phyloP scores from a whole-genome alignment of 1,284 basidiomycete genomes.

The Wallemia mellicola region DNA sequence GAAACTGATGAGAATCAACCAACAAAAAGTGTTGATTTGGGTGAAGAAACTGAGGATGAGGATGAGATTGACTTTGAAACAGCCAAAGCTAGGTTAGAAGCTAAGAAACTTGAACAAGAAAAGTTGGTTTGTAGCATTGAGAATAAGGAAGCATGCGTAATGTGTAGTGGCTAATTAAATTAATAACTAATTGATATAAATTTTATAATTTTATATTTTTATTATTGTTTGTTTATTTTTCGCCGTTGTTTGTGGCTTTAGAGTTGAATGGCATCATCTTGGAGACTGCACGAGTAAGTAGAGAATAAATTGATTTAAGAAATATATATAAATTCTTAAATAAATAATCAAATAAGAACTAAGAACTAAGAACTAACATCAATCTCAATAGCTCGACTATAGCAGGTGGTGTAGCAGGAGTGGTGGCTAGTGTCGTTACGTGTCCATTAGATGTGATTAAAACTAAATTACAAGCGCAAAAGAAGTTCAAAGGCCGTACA shows the following conservation, averaged over 20 bases:
- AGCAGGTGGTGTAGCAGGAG: constrained; percentile 30
- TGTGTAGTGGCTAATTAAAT: constrained; percentile 28
- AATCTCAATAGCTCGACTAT: constrained; percentile 18
- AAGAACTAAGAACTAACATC: too few relatives aligned
- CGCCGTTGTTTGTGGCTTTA: neutral
- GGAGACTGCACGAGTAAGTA: neutral
- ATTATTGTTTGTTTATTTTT: too few relatives aligned
- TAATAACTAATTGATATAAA: neutral
- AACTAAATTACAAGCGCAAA: constrained; percentile 80
- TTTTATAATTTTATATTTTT: neutral
- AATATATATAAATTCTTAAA: too few relatives aligned
- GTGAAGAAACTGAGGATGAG: constrained; percentile 3
- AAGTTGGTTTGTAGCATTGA: constrained; percentile 53
- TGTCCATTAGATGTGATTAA: constrained; percentile 95
- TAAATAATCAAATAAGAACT: too few relatives aligned
- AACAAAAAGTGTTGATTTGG: constrained; percentile 3
- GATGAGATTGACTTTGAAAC: constrained; percentile 33
- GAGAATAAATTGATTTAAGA: neutral
- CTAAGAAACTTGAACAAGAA: constrained; percentile 49
- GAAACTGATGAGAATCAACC: constrained; percentile 3
- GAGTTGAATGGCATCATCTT: neutral
- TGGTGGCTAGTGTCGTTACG: constrained; percentile 74
- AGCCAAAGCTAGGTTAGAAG: constrained; percentile 36
- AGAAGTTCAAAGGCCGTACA: constrained; percentile 28
- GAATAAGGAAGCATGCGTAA: constrained; percentile 61